These are phyloP conservation scores for Phyllosticta citrichinensis DNA, from an alignment of 2,329 filamentous ascomycete species.

Conservation along the genomic window DNA sequence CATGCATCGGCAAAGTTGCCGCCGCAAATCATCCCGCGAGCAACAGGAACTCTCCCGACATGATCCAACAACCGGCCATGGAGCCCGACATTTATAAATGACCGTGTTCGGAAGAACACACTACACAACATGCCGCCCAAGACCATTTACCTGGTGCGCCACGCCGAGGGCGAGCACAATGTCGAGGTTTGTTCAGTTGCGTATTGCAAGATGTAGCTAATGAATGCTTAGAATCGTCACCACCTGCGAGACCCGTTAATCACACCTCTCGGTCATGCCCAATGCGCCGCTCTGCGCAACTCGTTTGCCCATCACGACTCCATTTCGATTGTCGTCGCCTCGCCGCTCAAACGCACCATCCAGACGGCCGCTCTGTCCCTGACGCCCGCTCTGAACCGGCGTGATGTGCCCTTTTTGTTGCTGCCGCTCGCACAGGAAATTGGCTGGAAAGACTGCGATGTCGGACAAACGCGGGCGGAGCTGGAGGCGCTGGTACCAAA, in stretches of 20 bases:
- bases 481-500: constrained; percentile 40
- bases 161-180: constrained; percentile 72
- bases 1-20: background rate
- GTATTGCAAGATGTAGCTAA: background rate
- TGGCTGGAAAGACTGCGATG: constrained; percentile 64
- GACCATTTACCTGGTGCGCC: constrained; percentile 58
- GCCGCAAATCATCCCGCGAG: background rate
- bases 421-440: constrained; percentile 74
- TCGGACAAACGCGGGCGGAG: constrained; percentile 48
- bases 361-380: constrained; percentile 68
- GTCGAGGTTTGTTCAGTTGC: constrained; percentile 16
- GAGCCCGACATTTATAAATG: background rate
- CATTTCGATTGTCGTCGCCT: constrained; percentile 64
- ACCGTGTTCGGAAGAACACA: background rate
- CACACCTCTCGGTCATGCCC: constrained; percentile 62
- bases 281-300: constrained; percentile 56
- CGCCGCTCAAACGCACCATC: constrained; percentile 70
- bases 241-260: constrained; percentile 68
- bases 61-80: background rate
- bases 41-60: background rate
- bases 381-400: constrained; percentile 33
- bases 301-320: constrained; percentile 49
- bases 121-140: constrained; percentile 20
- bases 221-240: constrained; percentile 42
- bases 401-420: constrained; percentile 42